Conservation (phyloP, 2,329 filamentous ascomycete genomes). For the Scytalidium lignicola region DNA sequence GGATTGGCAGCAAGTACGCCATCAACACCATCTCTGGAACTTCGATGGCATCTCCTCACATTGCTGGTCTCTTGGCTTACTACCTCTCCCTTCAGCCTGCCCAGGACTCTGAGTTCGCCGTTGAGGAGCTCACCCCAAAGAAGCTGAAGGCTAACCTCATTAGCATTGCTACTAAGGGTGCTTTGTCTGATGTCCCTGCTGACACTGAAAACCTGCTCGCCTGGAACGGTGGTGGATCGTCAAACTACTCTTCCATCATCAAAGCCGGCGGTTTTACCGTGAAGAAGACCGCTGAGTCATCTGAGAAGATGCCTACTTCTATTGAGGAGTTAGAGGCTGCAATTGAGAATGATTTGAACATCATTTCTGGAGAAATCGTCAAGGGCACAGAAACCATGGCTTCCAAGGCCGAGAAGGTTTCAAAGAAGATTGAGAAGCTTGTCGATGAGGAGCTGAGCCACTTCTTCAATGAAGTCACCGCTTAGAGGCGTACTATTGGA, state of each 20-base stretch:
- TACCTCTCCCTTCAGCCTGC: slow-evolving; percentile 93
- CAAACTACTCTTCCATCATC: slow-evolving; percentile 84
- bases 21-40: slow-evolving; percentile 99
- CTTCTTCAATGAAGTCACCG: slow-evolving; percentile 47
- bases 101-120: slow-evolving; percentile 83
- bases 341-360: slow-evolving; percentile 51
- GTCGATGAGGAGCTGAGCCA: slow-evolving; percentile 57
- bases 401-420: slow-evolving; percentile 55
- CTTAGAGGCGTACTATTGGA: slow-evolving; percentile 12
- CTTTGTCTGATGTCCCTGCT: slow-evolving; percentile 74
- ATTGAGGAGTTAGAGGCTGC: slow-evolving; percentile 57
- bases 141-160: slow-evolving; percentile 90
- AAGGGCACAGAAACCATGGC: slow-evolving; percentile 48
- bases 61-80: slow-evolving; percentile 95
- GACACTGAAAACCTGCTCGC: slow-evolving; percentile 93
- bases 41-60: slow-evolving; percentile 97
- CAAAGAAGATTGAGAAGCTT: slow-evolving; percentile 57
- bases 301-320: slow-evolving; percentile 43
- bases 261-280: slow-evolving; percentile 65
- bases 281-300: slow-evolving; percentile 38
- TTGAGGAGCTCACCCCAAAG: slow-evolving; percentile 84
- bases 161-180: slow-evolving; percentile 71
- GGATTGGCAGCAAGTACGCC: slow-evolving; percentile 94
- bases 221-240: slow-evolving; percentile 95
- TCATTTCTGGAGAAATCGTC: slow-evolving; percentile 52